These are phyloP conservation scores for Curvularia eragrostidis DNA, from an alignment of 2,329 filamentous ascomycete species.

Conservation along the genomic window DNA sequence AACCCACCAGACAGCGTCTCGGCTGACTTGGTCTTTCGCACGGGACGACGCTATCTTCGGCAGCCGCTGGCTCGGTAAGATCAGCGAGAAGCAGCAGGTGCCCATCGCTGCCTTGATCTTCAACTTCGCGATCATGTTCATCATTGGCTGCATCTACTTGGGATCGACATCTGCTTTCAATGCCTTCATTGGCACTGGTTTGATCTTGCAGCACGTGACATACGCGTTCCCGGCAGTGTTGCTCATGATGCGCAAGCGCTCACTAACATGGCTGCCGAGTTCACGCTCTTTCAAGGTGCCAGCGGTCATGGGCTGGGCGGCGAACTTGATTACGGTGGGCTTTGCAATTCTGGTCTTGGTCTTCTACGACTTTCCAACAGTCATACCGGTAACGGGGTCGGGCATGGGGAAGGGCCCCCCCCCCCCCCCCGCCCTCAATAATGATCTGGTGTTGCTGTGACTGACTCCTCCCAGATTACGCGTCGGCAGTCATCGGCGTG, in stretches of 20 bases:
- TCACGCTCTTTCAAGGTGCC: too few species aligned
- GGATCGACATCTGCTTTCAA: slow-evolving; percentile 28
- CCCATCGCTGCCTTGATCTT: slow-evolving; percentile 21
- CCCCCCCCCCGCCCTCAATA: slow-evolving; percentile 14
- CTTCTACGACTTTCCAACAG: too few species aligned
- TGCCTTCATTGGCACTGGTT: slow-evolving; percentile 25
- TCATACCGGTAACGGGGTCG: too few species aligned
- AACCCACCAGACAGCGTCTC: slow-evolving; percentile 26
- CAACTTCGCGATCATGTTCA: slow-evolving; percentile 25
- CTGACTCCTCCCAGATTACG: slow-evolving; percentile 19
- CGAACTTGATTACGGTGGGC: too few species aligned
- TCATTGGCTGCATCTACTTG: slow-evolving; percentile 29
- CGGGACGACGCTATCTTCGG: slow-evolving; percentile 25
- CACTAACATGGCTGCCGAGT: slow-evolving; percentile 23
- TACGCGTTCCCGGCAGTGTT: slow-evolving; percentile 40
- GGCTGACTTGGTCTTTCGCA: slow-evolving; percentile 27
- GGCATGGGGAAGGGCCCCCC: too few species aligned
- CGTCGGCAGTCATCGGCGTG: slow-evolving; percentile 23
- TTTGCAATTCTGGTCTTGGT: too few species aligned
- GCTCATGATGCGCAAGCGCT: slow-evolving; percentile 36
- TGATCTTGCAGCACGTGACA: slow-evolving; percentile 28
- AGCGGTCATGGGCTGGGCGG: too few species aligned
- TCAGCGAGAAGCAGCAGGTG: slow-evolving; percentile 5
- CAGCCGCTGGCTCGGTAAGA: slow-evolving; percentile 21
- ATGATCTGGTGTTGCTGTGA: slow-evolving; percentile 39